Conservation (phyloP, 2,329 filamentous ascomycete species). For the Colletotrichum endophyticum region DNA sequence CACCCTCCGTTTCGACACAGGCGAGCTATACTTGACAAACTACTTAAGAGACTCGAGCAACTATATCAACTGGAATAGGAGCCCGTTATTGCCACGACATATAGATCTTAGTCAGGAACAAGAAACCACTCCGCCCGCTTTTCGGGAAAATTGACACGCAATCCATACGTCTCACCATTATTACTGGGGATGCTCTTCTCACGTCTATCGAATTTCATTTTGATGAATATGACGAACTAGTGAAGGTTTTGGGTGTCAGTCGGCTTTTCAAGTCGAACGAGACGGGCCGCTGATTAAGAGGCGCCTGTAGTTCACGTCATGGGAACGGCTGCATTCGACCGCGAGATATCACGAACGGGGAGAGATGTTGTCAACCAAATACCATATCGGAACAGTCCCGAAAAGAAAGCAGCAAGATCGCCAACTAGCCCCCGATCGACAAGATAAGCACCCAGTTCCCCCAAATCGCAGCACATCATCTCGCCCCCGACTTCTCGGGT, state of each 20-base stretch:
- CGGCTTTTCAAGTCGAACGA: not conserved
- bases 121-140: not conserved
- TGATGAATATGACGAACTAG: not conserved
- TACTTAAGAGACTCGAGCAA: not conserved
- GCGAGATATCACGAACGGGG: not conserved
- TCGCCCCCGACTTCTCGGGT: not conserved
- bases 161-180: not conserved
- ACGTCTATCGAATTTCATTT: not conserved
- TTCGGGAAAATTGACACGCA: not conserved
- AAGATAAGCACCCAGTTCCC: not conserved
- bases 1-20: not conserved
- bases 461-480: not conserved
- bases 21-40: not conserved
- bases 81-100: not conserved
- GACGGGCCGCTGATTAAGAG: not conserved
- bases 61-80: not conserved
- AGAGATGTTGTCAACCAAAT: not conserved
- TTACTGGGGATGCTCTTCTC: not conserved
- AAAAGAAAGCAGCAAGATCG: not conserved
- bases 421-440: not conserved
- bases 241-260: not conserved
- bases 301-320: rapidly evolving
- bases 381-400: not conserved
- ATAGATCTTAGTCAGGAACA: not conserved
- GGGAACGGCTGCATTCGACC: not conserved